Evolutionary conservation across 495 filamentous ascomycete species (phyloP), one percentile per base, ranked within the genome.

Genomic region (Penicillium paxilli): DNA sequence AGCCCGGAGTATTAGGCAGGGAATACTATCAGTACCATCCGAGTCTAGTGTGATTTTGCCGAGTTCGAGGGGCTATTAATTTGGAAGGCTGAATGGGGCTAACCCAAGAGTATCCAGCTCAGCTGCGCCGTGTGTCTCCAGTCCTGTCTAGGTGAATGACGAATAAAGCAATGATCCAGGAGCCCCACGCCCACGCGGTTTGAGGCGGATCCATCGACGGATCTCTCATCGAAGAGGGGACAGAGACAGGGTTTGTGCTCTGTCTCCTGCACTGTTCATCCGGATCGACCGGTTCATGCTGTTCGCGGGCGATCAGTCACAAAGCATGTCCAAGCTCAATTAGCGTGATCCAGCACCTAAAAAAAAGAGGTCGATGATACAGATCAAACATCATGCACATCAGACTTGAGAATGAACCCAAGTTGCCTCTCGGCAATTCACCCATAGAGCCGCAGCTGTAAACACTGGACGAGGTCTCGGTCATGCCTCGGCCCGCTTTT

Each of bases 271-370:
- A 42, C 41, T 24, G 35, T 46, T 51, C 50, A 45, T 63, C 50
- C 54, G 54, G 51, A 52, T 57, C 33, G 54, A 44, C 57, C 54
- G 23, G 50, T 54, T 37, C 32, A 44, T 21, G 26, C 48, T 50
- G 33, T 38, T 48, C 23, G 33, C 23, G n/a, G 57, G 41, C 57
- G 60, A 64, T 60, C 50, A 42, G 30, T 64, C 60, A 63, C 51
- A 61, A 54, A 42, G 4, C 10, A 14, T 10, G 23, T 42, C 40
- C 21, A 54, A 45, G 22, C 35, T 52, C 20, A 14, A 7, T 49
- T 52, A 51, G 57, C 51, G 47, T 44, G 14, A 14, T 8, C 40
- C 40, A 8, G 19, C 10, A 9, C 40, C 20, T 21, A 8, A 42
- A 42, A 42, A n/a, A n/a, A n/a, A n/a, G n/a, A n/a, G n/a, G n/a